Percentiles rank a stretch among this genome's conserved stretches.
phyloP scores from a whole-genome alignment of 805 yeast genomes.

The Pachysolen tannophilus region DNA sequence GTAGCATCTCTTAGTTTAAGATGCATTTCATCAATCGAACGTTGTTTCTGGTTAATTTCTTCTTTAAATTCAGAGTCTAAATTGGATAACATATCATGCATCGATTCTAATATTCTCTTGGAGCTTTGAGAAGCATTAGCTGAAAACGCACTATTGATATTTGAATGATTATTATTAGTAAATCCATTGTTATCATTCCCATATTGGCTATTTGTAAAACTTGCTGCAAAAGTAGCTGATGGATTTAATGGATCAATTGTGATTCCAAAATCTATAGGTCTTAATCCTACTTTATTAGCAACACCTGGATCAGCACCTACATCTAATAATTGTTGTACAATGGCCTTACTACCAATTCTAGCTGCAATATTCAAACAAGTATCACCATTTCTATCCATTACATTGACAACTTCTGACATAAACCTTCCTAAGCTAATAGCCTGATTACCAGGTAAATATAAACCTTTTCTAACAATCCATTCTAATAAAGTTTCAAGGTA shows the following conservation, averaged over 20 bases:
- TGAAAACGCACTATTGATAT: not conserved
- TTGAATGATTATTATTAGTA: slow-evolving; percentile 1
- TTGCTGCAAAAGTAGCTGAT: slow-evolving; percentile 4
- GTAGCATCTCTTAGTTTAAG: slow-evolving; percentile 52
- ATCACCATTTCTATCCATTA: slow-evolving; percentile 90
- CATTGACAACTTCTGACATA: slow-evolving; percentile 68
- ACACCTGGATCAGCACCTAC: slow-evolving; percentile 81
- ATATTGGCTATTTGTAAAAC: slow-evolving; percentile 4
- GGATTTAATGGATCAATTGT: slow-evolving; percentile 24
- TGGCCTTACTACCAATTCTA: slow-evolving; percentile 71
- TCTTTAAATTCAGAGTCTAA: slow-evolving; percentile 52
- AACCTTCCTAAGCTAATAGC: slow-evolving; percentile 45
- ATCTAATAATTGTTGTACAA: slow-evolving; percentile 74
- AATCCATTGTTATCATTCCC: not conserved
- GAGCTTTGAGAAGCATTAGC: slow-evolving; percentile 14
- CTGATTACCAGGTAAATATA: slow-evolving; percentile 31
- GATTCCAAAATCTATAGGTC: slow-evolving; percentile 82
- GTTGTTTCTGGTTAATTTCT: slow-evolving; percentile 47
- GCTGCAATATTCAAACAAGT: slow-evolving; percentile 93
- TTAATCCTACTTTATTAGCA: slow-evolving; percentile 78
- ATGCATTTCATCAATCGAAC: slow-evolving; percentile 44
- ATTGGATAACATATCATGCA: slow-evolving; percentile 40
- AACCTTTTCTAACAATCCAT: slow-evolving; percentile 62
- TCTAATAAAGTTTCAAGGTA: slow-evolving; percentile 66
- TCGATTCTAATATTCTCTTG: slow-evolving; percentile 38